A percentile compares a stretch with the other conserved stretches of the same genome.
These are phyloP conservation scores for Sophora flavescens DNA, from an alignment of 306 rosid species.

Conservation along the genomic window DNA sequence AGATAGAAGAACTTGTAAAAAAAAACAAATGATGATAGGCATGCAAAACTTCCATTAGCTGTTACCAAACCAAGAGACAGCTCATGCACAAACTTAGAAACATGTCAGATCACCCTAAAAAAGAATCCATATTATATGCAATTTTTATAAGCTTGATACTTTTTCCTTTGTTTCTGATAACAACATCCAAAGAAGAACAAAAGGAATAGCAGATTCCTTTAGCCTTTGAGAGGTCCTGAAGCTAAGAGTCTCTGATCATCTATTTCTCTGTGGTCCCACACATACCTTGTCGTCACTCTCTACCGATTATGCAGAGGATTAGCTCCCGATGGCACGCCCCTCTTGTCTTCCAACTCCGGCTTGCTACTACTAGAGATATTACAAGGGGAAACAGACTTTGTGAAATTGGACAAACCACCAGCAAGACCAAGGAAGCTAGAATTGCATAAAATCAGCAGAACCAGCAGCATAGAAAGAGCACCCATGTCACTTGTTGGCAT, in stretches of 20 bases:
- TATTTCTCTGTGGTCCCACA: slow-evolving; percentile 25
- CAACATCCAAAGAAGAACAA: slow-evolving; percentile 58
- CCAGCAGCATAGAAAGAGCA: slow-evolving; percentile 48
- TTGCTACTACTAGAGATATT: slow-evolving; percentile 35
- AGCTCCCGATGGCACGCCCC: slow-evolving; percentile 69
- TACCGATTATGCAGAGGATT: slow-evolving; percentile 77
- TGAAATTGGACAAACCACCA: slow-evolving; percentile 46
- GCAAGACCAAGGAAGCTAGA: slow-evolving; percentile 52
- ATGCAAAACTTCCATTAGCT: slow-evolving; percentile 46
- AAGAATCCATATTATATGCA: slow-evolving; percentile 45
- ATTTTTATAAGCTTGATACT: slow-evolving; percentile 35
- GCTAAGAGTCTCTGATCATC: slow-evolving; percentile 6
- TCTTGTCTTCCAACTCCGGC: slow-evolving; percentile 55
- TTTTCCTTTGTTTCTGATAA: slow-evolving; percentile 47
- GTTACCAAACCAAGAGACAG: slow-evolving; percentile 62
- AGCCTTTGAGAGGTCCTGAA: slow-evolving; percentile 12
- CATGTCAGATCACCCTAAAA: slow-evolving; percentile 58
- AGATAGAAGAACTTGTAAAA: slow-evolving; percentile 21
- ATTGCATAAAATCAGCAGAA: slow-evolving; percentile 56
- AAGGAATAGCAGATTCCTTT: slow-evolving; percentile 56
- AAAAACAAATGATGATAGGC: slow-evolving; percentile 40
- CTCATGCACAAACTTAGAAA: slow-evolving; percentile 64
- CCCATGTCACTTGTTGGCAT: slow-evolving; percentile 48
- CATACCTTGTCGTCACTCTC: slow-evolving; percentile 29
- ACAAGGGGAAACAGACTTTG: background rate